Base-by-base conservation (phyloP, 768 basidiomycete species). In the Tephrocybe sp. region DNA sequence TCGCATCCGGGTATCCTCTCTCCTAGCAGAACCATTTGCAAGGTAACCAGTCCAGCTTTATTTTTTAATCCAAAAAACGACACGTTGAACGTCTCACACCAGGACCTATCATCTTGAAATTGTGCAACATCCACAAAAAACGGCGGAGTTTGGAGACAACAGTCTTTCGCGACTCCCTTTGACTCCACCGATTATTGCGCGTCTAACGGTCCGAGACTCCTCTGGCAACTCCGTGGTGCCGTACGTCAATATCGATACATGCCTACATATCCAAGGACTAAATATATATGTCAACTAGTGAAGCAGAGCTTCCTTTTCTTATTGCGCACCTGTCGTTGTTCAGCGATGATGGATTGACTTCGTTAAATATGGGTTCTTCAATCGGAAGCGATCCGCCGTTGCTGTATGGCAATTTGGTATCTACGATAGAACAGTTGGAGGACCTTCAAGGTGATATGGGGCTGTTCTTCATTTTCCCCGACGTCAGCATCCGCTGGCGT, bases 401-500 rank as follows among this genome's bases (percentile, higher is more conserved):
- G 54, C 73, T 95, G 23, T 91, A 94, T 62, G 93, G 93, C 40
- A 90, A 86, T 54, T 72, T 94, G 23, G 90, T 94, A 22, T 84
- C 92, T 13, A 85, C 88, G 1, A 79, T 91, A 4, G 84, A 94
- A 39, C 79, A 84, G 42, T 71, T 93, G 59, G 81, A 86, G 53
- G 89, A 95, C 64, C 75, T 88, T 31, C 82, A 88, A 64, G 90
- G 90, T 49, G 82, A 85, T 42, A 74, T 76, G 59, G 88, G 92
- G n/a, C 72, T 90, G 38, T 94, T 88, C 66, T 94, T 97, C 60
- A 69, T 93, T 46, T 97, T 94, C 61, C 86, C 93, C 6, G 93
- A 97, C 66, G 90, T 91, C 59, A 91, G 90, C 63, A 82, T 95
- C 49, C 80, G 90, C 15, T 79, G 79, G 72, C 75, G 80, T 21